Base-by-base conservation (phyloP, 192 early-diverging fungal species). In the Coemansia brasiliensis region DNA sequence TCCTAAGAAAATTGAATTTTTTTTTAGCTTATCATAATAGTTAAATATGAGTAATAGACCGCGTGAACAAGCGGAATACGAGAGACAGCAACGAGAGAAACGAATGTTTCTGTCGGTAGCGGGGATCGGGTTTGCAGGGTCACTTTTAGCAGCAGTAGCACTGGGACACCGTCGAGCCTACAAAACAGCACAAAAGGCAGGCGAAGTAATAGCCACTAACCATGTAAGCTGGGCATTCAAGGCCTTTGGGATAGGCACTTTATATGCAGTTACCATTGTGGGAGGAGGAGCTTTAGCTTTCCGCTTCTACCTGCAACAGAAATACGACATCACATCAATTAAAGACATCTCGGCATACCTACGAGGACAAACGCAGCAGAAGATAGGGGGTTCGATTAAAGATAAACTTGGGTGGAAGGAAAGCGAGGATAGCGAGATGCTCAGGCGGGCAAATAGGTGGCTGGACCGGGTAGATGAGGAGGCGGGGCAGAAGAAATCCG, bases 161-260 rank as follows among this genome's bases (percentile, higher is more conserved):
- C 13, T 71, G 37, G 68, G 68, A 24, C 74, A 78, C 57, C 68
- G 74, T 27, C 59, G 74, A 1, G 74, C 74, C 16, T 57, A 60
- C 49, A 38, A 48, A 15, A 24, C 48, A 17, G 74, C 74, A 2
- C 13, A 49, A 0, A 24, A 43, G 1, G 60, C 64, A 2, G 64
- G 67, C 39, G 63, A 60, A 27, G 32, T 35, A 17, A 76, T 69
- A 27, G 21, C 65, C 5, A 48, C 25, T 25, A 54, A 42, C 50
- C 59, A 70, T 21, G 60, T 61, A 13, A 55, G 50, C 49, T 67
- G 63, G 64, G 68, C 65, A 10, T 40, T 67, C 10, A 45, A 58
- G 9, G 74, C 74, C 5, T 67, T 78, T 42, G 74, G 67, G 0
- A 18, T 78, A 5, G 74, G 74, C 13, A 78, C 74, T 12, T 60